Evolutionary conservation across 805 yeast species (phyloP).

Genomic region (Suhomyces faveliae): DNA sequence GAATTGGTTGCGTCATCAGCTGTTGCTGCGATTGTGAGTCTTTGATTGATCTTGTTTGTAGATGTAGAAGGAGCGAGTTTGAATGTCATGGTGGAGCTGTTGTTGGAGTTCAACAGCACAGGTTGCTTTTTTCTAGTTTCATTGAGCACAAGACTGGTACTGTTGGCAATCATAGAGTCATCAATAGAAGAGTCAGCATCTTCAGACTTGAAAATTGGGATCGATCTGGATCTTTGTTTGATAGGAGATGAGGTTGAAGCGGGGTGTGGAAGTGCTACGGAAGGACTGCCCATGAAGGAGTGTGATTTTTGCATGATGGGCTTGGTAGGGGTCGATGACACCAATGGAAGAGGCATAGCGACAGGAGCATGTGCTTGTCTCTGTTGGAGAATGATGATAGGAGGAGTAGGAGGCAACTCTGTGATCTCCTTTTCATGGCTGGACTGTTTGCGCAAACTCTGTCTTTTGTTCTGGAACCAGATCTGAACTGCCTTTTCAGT

Average conservation of each 20-base stretch:
- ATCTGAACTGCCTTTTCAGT: constrained; percentile 97
- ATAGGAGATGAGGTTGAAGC: constrained; percentile 6
- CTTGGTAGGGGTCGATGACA: constrained; percentile 16
- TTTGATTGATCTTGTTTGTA: constrained; percentile 24
- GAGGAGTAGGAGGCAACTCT: constrained; percentile 43
- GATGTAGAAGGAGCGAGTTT: constrained; percentile 28
- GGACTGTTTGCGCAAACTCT: constrained; percentile 60
- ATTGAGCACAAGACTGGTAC: constrained; percentile 15
- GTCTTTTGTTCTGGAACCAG: constrained; percentile 97
- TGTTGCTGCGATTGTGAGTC: constrained; percentile 23
- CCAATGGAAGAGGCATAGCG: constrained; percentile 30
- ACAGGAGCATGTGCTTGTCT: constrained; percentile 31
- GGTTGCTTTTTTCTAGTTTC: constrained; percentile 40
- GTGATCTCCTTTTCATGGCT: constrained; percentile 39
- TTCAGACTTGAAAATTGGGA: constrained; percentile 7
- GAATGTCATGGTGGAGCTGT: constrained; percentile 34
- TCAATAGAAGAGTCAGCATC: constrained; percentile 17
- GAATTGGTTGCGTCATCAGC: constrained; percentile 20
- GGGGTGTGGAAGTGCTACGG: not conserved
- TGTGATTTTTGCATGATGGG: constrained; percentile 12
- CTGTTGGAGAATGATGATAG: constrained; percentile 10
- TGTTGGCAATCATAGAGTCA: constrained; percentile 14
- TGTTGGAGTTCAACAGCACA: constrained; percentile 25
- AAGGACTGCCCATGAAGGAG: constrained; percentile 11
- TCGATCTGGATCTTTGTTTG: constrained; percentile 8